These are phyloP conservation scores for Aurifilum marmelostoma DNA, from an alignment of 2,329 filamentous ascomycete genomes.

Conservation along the genomic window DNA sequence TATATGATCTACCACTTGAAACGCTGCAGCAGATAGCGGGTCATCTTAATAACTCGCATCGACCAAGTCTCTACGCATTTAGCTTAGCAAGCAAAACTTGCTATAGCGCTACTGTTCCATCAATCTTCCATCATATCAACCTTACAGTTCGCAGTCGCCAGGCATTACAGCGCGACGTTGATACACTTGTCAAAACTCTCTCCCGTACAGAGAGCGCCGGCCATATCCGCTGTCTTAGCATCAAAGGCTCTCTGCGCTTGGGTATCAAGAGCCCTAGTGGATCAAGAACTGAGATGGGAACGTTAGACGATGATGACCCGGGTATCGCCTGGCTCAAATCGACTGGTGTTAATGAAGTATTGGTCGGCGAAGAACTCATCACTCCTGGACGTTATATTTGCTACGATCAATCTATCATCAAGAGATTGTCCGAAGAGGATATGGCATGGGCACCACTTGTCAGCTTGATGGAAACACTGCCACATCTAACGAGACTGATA, in stretches of 20 bases:
- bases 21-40: conserved; percentile 7
- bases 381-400: neutral
- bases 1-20: neutral
- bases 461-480: conserved; percentile 2
- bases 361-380: conserved; percentile 2
- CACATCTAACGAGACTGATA: conserved; percentile 2
- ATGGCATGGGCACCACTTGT: conserved; percentile 15
- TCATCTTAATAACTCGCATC: neutral
- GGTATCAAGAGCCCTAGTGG: neutral
- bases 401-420: neutral
- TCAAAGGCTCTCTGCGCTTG: neutral
- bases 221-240: conserved; percentile 9
- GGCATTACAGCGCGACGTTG: conserved; percentile 8
- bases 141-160: neutral
- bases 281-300: neutral
- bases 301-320: neutral
- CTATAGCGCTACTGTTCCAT: neutral
- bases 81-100: conserved; percentile 1
- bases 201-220: neutral
- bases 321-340: neutral
- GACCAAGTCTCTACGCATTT: neutral
- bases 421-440: conserved; percentile 1
- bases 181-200: neutral
- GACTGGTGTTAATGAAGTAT: conserved; percentile 3
- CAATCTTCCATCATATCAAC: neutral